Percentiles rank a stretch among this genome's conserved stretches.
phyloP scores from a whole-genome alignment of 495 filamentous ascomycete species.

The Penicillium cosmopolitanum region DNA sequence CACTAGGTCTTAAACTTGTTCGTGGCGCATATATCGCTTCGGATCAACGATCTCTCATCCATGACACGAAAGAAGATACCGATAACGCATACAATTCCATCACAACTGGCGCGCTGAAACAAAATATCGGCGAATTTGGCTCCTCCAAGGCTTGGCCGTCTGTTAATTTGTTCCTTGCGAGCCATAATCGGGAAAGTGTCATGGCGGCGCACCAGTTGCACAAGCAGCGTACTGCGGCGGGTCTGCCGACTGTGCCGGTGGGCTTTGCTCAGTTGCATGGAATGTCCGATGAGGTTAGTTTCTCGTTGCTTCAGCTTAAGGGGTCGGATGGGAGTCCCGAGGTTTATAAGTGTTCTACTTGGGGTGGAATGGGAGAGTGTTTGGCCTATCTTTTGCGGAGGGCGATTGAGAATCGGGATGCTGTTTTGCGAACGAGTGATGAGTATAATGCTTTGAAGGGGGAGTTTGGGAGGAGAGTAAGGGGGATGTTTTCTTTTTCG shows the following conservation, averaged over 20 bases:
- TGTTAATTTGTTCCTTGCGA: constrained; percentile 47
- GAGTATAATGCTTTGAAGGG: constrained; percentile 68
- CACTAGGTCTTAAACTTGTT: constrained; percentile 84
- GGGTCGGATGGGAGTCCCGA: constrained; percentile 47
- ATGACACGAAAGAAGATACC: constrained; percentile 78
- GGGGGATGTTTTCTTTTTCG: constrained; percentile 18
- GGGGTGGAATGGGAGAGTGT: constrained; percentile 84
- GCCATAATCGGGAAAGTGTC: constrained; percentile 44
- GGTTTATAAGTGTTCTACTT: constrained; percentile 85
- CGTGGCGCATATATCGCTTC: constrained; percentile 83
- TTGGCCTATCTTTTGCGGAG: constrained; percentile 84
- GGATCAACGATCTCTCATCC: constrained; percentile 74
- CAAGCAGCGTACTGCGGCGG: constrained; percentile 31
- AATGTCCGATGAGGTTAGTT: constrained; percentile 91
- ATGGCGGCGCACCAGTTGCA: constrained; percentile 38
- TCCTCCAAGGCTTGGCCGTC: constrained; percentile 39
- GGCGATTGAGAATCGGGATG: constrained; percentile 88
- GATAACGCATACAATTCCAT: constrained; percentile 61
- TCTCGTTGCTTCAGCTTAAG: constrained; percentile 64
- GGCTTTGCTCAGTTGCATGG: constrained; percentile 73
- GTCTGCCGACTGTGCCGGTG: constrained; percentile 40
- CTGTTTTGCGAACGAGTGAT: constrained; percentile 70
- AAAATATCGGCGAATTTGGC: constrained; percentile 49
- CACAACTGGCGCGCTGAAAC: constrained; percentile 46
- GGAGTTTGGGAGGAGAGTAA: constrained; percentile 65